Evolutionary conservation across 2,329 filamentous ascomycete genomes (phyloP), one percentile per base, ranked within the genome.

Genomic region (Fusarium sp.): DNA sequence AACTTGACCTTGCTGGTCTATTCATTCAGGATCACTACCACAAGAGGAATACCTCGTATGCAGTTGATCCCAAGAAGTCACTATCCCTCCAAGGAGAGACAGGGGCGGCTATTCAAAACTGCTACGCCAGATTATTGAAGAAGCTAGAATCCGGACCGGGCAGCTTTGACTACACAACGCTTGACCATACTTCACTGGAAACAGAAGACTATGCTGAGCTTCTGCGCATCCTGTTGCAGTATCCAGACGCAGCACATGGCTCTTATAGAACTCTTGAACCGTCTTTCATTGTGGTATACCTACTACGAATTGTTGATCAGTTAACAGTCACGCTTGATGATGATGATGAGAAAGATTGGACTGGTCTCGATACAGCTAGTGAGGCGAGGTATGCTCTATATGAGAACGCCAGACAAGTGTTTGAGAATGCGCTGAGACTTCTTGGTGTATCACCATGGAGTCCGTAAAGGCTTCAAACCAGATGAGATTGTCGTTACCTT

Each of bases 261-360:
- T 91, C 91, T 0, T 83, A 88, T 79, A 91, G 89, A 82, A 91
- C 89, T 0, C 86, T 91, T n/a, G 91, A 93, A 75, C 90, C 91
- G 0, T 86, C 89, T 6, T 91, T 89, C 0, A 86, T 92, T n/a
- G 82, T 92, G 33, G 89, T 86, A 4, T 93, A 92, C 76, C 82
- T 93, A 2, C 7, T 36, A 0, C 70, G 77, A 3, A 20, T 79
- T 0, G 44, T 68, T 0, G 75, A 78, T 6, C 70, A 77, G 1
- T 6, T 76, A 1, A 67, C 63, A 59, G 1, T 16, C 0, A 75
- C 73, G 0, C 83, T 91, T 85, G 81, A 90, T 84, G 81, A 92
- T 82, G 86, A 90, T 13, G 82, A 85, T 3, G 72, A 73, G 20
- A 47, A 73, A n/a, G 77, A 77, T 11, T 77, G 76, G 77, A n/a